Evolutionary conservation across 1,284 basidiomycete species (phyloP).

Genomic region (Mycena citricolor): DNA sequence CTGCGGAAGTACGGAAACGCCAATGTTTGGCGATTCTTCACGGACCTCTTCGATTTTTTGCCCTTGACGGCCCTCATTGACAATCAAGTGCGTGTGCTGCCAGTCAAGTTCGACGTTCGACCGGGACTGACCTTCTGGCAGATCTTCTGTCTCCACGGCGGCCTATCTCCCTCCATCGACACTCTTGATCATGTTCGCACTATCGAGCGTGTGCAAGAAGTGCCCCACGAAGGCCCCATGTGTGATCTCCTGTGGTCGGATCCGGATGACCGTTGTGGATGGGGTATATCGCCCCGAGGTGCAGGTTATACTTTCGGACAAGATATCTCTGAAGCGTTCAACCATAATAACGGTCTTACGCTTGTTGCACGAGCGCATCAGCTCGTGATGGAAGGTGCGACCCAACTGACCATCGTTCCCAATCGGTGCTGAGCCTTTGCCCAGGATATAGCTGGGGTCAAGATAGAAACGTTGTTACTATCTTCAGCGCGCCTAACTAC

Average conservation of each 20-base stretch:
- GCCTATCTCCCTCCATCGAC: constrained; percentile 98
- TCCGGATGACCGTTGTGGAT: constrained; percentile 98
- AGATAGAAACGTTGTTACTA: constrained; percentile 99
- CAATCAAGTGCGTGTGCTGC: constrained; percentile 78
- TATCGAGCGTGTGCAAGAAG: constrained; percentile 98
- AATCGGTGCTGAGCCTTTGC: not conserved
- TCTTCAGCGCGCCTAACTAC: constrained; percentile 99
- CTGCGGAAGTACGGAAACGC: constrained; percentile 99
- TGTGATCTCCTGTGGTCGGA: constrained; percentile 99
- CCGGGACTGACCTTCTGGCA: constrained; percentile 31
- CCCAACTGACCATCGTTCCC: not conserved
- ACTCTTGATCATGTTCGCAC: constrained; percentile 98
- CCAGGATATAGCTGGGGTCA: constrained; percentile 94
- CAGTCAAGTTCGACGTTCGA: constrained; percentile 4
- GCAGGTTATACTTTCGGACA: constrained; percentile 99
- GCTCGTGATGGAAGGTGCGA: constrained; percentile 94
- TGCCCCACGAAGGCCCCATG: constrained; percentile 99
- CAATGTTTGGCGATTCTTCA: constrained; percentile 99
- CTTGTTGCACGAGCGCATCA: constrained; percentile 96
- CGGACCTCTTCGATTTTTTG: constrained; percentile 98
- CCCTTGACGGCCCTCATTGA: constrained; percentile 97
- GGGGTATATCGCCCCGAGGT: constrained; percentile 98
- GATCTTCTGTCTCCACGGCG: constrained; percentile 99
- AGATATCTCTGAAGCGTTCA: constrained; percentile 97
- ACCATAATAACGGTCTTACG: constrained; percentile 98